Conservation (phyloP, 2,329 filamentous ascomycete species). For the Phaeosphaeriaceae sp. region DNA sequence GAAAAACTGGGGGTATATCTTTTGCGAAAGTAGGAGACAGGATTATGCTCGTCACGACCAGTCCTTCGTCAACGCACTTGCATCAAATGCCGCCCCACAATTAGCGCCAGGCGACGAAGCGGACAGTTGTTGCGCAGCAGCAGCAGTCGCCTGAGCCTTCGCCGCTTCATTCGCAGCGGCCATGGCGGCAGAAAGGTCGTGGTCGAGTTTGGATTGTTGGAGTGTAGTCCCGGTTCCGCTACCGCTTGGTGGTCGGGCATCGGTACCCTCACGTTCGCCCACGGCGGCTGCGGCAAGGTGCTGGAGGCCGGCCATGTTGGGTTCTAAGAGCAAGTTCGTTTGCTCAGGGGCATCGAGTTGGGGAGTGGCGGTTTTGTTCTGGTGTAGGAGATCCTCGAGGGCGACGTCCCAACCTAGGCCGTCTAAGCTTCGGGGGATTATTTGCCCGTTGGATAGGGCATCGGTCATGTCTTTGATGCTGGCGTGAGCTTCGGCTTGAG, state of each 20-base stretch:
- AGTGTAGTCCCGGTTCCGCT: conserved; percentile 27
- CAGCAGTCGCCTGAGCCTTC: conserved; percentile 44
- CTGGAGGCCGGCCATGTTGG: conserved; percentile 48
- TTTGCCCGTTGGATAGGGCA: conserved; percentile 39
- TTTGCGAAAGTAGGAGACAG: no score
- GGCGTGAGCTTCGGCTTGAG: conserved; percentile 43
- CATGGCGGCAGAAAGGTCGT: conserved; percentile 46
- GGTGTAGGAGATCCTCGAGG: conserved; percentile 39
- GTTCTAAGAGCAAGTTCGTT: conserved; percentile 32
- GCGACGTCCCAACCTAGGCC: conserved; percentile 45
- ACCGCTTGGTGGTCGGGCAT: conserved; percentile 35
- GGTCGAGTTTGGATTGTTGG: conserved; percentile 30
- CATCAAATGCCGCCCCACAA: conserved; percentile 19
- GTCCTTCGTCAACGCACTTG: conserved; percentile 16
- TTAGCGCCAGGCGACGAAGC: conserved; percentile 24
- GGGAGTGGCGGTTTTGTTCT: conserved; percentile 35
- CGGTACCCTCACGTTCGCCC: conserved; percentile 42
- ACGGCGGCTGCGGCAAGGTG: conserved; percentile 49
- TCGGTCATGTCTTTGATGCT: conserved; percentile 47
- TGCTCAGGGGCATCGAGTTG: conserved; percentile 29
- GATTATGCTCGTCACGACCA: no score
- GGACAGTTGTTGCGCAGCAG: conserved; percentile 40
- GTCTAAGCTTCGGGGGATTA: conserved; percentile 39
- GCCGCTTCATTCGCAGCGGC: conserved; percentile 46
- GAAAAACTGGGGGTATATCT: no score